Base-by-base conservation (phyloP, 129 eudicot species). In the Tanacetum coccineum region DNA sequence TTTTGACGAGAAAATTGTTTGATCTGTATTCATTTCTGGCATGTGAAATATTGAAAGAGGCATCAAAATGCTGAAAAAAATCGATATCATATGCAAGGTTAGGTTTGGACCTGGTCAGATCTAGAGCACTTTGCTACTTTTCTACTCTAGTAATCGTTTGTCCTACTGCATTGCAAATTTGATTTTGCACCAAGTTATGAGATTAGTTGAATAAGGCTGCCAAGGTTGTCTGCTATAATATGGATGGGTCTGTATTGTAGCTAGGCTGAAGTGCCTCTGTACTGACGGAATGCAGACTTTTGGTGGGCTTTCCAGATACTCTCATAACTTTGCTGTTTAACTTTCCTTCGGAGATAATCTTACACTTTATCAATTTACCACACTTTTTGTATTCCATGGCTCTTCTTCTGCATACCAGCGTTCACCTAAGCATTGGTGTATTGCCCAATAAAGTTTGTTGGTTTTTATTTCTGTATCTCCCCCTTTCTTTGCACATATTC, bases 21-120 rank as follows among this genome's bases (percentile, higher is more conserved):
- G 39, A 61, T 50, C 50, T 36, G 19, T 71, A 51, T 71, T 39
- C 20, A 39, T 10, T 13, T 62, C 21, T 40, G 46, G 54, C 62
- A 21, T 51, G 77, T 40, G 26, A 40, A 26, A 40, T 51, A 62
- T 44, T 36, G 64, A 62, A 21, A n/a, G 22, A n/a, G 68, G 40
- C 62, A 42, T 63, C 26, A 52, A 40, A 72, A 39, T 51, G 54
- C 62, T 62, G 76, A 54, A 47, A 36, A 58, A 45, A 26, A 36
- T 7, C 26, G 30, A 56, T 39, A 68, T 56, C 26, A 54, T 69
- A 36, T 40, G 22, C 44, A 14, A 51, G 55, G 48, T 56, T 70
- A 42, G 59, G 56, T 44, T 4, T 40, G 20, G 4, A 56, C 66
- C 53, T 70, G 67, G 66, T 70, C 66, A 57, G 57, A 44, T 46